Evolutionary conservation across 805 yeast genomes (phyloP).

Genomic region (Nakazawaea anatomiae): DNA sequence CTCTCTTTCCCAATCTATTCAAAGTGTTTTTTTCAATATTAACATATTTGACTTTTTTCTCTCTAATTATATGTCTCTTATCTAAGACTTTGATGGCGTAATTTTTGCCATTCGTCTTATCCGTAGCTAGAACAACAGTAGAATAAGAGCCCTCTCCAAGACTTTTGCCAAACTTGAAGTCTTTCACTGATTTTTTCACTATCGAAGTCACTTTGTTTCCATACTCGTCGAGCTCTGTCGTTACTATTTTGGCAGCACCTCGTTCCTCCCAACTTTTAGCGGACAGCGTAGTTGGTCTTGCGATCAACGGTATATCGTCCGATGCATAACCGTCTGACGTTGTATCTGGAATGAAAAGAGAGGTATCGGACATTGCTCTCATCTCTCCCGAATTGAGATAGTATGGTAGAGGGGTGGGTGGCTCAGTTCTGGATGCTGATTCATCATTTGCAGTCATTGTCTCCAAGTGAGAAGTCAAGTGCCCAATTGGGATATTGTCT

Average conservation of each 20-base stretch:
- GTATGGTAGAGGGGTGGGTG: constrained; percentile 4
- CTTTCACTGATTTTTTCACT: constrained; percentile 58
- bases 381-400: neutral
- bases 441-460: neutral
- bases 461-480: constrained; percentile 7
- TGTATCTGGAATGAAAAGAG: constrained; percentile 8
- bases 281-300: constrained; percentile 11
- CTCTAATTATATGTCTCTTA: constrained; percentile 86
- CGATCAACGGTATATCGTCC: constrained; percentile 6
- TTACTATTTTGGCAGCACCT: constrained; percentile 55
- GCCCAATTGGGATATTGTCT: constrained; percentile 10
- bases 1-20: constrained; percentile 55
- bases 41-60: constrained; percentile 91
- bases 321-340: neutral
- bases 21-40: constrained; percentile 88
- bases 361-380: constrained; percentile 12
- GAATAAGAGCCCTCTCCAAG: constrained; percentile 97
- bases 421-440: neutral
- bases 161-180: constrained; percentile 80
- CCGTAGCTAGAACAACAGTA: constrained; percentile 84
- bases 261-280: constrained; percentile 46
- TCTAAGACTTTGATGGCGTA: constrained; percentile 76
- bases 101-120: constrained; percentile 52
- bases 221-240: constrained; percentile 33
- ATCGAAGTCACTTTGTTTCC: constrained; percentile 49